A percentile compares a stretch with the other conserved stretches of the same genome.
phyloP scores from a whole-genome alignment of 176 grass and related monocot genomes.

The Leersia perrieri region DNA sequence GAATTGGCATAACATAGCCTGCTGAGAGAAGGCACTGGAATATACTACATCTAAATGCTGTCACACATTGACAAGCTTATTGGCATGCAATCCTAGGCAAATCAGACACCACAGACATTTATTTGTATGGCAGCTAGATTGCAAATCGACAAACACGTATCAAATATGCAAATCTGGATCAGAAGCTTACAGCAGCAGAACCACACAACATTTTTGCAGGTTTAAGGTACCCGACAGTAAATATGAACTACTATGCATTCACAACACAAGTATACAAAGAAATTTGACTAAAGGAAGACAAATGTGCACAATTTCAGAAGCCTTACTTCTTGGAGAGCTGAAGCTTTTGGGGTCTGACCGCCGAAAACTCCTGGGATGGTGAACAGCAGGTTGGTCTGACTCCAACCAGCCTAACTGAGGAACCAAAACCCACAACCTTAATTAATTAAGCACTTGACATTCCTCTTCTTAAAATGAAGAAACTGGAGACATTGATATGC shows the following conservation, averaged over 20 bases:
- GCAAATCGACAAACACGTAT: neutral
- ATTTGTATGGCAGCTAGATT: neutral
- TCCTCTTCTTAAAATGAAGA: neutral
- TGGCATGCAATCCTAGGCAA: neutral
- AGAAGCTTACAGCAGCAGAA: neutral
- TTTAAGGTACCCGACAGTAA: neutral
- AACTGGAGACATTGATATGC: neutral
- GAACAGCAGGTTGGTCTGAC: conserved; percentile 17
- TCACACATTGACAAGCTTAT: neutral
- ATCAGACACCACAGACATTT: neutral
- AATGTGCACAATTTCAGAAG: neutral
- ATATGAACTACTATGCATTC: neutral
- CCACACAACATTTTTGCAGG: neutral
- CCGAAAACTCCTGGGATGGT: conserved; percentile 34
- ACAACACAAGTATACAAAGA: neutral
- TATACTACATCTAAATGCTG: neutral
- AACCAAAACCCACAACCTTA: conserved; percentile 3
- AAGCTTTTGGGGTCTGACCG: conserved; percentile 51
- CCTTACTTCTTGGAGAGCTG: conserved; percentile 76
- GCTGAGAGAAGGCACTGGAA: neutral
- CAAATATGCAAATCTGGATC: neutral
- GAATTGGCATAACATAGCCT: neutral
- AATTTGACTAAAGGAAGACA: neutral
- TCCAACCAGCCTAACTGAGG: conserved; percentile 43
- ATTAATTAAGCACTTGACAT: neutral